Conservation (phyloP, 305 asterid genomes). For the Caryopteris hybrid region DNA sequence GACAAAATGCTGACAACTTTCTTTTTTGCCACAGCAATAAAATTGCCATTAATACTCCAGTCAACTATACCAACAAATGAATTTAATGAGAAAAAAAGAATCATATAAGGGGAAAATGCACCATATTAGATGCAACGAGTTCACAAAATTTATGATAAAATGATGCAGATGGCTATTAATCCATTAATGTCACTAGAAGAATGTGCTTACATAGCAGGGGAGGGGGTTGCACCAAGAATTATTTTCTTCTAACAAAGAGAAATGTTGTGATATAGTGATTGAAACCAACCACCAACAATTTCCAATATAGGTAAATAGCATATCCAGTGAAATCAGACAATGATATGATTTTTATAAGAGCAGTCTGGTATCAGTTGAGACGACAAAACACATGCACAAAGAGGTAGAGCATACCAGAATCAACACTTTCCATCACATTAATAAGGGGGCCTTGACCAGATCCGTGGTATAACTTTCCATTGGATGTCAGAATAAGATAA, state of each 20-base stretch:
- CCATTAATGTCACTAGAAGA: conserved; percentile 5
- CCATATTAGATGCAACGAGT: conserved; percentile 5
- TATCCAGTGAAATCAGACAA: neutral
- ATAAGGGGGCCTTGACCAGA: conserved; percentile 57
- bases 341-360: conserved; percentile 2
- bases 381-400: conserved; percentile 11
- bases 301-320: neutral
- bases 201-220: neutral
- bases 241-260: neutral
- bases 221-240: neutral
- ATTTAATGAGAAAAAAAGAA: conserved; percentile 15
- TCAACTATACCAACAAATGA: conserved; percentile 51
- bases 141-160: neutral
- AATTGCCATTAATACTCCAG: conserved; percentile 71
- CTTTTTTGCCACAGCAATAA: conserved; percentile 67
- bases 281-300: conserved; percentile 2
- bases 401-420: conserved; percentile 56
- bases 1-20: conserved; percentile 59
- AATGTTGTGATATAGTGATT: neutral
- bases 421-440: conserved; percentile 57
- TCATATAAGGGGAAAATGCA: neutral
- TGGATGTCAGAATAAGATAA: conserved; percentile 55
- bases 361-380: conserved; percentile 8
- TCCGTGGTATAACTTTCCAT: conserved; percentile 71
- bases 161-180: neutral